Evolutionary conservation across 2,329 filamentous ascomycete species (phyloP).

Genomic region (Myriosclerotinia curreyana): DNA sequence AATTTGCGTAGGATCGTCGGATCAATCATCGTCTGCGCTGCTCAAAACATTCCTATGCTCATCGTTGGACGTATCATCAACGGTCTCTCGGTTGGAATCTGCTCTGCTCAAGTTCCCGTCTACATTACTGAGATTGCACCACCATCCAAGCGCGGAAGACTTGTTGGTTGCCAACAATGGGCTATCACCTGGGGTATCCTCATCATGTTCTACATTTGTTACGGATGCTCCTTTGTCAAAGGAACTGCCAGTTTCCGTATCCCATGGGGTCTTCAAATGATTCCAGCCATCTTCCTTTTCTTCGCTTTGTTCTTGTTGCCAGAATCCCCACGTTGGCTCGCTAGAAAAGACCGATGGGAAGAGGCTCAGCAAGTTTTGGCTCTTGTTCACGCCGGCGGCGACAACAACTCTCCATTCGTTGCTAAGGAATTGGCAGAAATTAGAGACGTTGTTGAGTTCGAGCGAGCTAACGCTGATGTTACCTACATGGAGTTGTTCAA

Average conservation of each 20-base stretch:
- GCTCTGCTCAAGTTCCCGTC: conserved; percentile 64
- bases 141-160: conserved; percentile 55
- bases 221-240: conserved; percentile 44
- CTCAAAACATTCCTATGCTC: conserved; percentile 53
- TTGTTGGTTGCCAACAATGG: conserved; percentile 69
- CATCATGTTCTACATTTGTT: conserved; percentile 68
- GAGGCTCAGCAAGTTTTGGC: conserved; percentile 47
- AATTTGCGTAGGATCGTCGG: conserved; percentile 53
- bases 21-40: conserved; percentile 56
- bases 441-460: conserved; percentile 72
- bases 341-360: conserved; percentile 59
- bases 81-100: conserved; percentile 60
- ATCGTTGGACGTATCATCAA: conserved; percentile 58
- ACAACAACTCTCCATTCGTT: conserved; percentile 64
- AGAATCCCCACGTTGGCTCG: conserved; percentile 62
- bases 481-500: conserved; percentile 70
- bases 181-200: conserved; percentile 60
- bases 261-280: conserved; percentile 62
- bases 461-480: conserved; percentile 65
- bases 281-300: conserved; percentile 58
- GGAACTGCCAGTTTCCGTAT: conserved; percentile 54
- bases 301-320: conserved; percentile 59
- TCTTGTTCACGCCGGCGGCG: conserved; percentile 60
- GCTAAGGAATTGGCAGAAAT: conserved; percentile 68
- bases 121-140: conserved; percentile 66